These are phyloP conservation scores for Trypanosoma theileri DNA, from an alignment of 208 protist species.

Conservation along the genomic window DNA sequence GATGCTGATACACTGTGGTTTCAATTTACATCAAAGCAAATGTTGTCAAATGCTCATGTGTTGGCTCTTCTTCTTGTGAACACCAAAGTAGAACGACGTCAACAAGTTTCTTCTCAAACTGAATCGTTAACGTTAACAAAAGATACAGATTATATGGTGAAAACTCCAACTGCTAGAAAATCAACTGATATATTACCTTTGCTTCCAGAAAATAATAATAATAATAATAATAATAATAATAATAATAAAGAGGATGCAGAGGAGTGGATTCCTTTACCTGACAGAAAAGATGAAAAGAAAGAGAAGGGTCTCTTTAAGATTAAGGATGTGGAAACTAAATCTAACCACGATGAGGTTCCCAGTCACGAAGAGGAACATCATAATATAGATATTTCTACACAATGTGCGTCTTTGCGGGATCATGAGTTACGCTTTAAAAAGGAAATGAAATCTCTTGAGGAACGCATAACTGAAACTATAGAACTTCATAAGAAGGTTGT, in stretches of 20 bases:
- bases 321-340: background rate
- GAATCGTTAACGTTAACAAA: background rate
- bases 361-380: background rate
- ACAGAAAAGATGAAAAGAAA: background rate
- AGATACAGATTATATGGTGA: background rate
- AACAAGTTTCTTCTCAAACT: too few relatives aligned
- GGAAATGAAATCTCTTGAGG: background rate
- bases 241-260: background rate
- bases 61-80: conserved; percentile 15
- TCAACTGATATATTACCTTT: background rate
- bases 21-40: background rate
- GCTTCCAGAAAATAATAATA: background rate
- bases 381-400: background rate
- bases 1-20: background rate
- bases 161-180: background rate
- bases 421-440: background rate
- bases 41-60: background rate
- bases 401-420: background rate
- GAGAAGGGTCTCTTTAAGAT: background rate
- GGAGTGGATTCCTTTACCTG: background rate
- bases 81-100: conserved; percentile 11
- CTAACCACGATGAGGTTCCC: background rate
- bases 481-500: background rate
- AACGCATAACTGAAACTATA: conserved; percentile 1
- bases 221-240: background rate